These are phyloP conservation scores for Fusarium sp. DNA, from an alignment of 2,329 filamentous ascomycete species.

Conservation along the genomic window DNA sequence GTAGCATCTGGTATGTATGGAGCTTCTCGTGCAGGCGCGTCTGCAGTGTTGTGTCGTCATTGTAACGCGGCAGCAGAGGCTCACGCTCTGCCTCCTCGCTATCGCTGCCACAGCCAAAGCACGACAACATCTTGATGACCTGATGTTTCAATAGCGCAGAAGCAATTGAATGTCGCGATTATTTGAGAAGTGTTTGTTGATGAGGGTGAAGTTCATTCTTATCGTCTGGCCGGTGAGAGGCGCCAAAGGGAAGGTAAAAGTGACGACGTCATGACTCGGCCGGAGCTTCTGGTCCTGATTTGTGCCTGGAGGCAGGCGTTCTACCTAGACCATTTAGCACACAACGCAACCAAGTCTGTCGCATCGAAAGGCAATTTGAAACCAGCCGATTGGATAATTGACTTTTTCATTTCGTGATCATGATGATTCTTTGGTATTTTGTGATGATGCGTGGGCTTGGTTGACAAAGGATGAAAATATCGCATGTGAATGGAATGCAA, in stretches of 20 bases:
- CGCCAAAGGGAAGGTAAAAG: slow-evolving; percentile 1
- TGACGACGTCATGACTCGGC: slow-evolving; percentile 39
- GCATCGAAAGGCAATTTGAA: background rate
- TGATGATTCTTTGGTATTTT: slow-evolving; percentile 24
- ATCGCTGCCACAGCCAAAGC: slow-evolving; percentile 69
- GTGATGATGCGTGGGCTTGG: slow-evolving; percentile 32
- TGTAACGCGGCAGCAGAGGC: slow-evolving; percentile 85
- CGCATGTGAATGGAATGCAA: background rate
- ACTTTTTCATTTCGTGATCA: slow-evolving; percentile 6
- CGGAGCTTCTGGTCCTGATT: slow-evolving; percentile 34
- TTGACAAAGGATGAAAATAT: slow-evolving; percentile 7
- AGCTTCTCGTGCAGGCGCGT: slow-evolving; percentile 86
- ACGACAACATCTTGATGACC: slow-evolving; percentile 66
- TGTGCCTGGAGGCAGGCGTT: background rate
- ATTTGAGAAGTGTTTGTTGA: background rate
- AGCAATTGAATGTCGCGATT: background rate
- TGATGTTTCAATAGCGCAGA: background rate
- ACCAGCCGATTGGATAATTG: slow-evolving; percentile 16
- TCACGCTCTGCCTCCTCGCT: slow-evolving; percentile 72
- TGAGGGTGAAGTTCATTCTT: slow-evolving; percentile 7
- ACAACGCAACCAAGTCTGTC: background rate
- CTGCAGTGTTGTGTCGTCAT: slow-evolving; percentile 84
- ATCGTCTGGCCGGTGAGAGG: background rate
- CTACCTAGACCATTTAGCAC: background rate
- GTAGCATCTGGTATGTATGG: slow-evolving; percentile 91